Percentiles rank a stretch among this genome's conserved stretches.
phyloP scores from a whole-genome alignment of 2,329 filamentous ascomycete genomes.

The Tolypocladium paradoxum region DNA sequence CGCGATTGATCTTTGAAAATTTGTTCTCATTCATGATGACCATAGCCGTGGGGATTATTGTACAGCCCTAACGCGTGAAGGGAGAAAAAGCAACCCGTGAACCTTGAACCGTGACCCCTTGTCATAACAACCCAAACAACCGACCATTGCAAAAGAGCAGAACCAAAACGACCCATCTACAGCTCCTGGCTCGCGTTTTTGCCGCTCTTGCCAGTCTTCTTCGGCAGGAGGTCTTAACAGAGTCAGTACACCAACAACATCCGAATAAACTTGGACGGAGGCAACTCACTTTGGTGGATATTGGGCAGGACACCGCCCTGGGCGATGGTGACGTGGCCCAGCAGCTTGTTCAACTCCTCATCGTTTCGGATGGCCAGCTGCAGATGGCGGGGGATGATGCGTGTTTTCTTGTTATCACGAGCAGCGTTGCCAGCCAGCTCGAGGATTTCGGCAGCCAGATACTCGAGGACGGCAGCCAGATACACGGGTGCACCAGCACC shows the following conservation, averaged over 20 bases:
- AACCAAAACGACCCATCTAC: constrained; percentile 46
- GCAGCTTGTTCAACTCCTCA: constrained; percentile 98
- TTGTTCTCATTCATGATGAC: constrained; percentile 44
- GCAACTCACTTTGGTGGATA: constrained; percentile 83
- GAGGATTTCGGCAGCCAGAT: constrained; percentile 96
- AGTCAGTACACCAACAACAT: constrained; percentile 24
- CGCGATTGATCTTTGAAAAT: neutral
- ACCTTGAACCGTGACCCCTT: constrained; percentile 71
- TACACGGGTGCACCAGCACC: constrained; percentile 97
- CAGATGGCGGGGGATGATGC: constrained; percentile 98
- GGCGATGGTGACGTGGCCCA: constrained; percentile 92
- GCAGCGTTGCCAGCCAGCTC: constrained; percentile 98
- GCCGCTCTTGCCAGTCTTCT: constrained; percentile 95
- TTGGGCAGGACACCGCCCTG: constrained; percentile 95
- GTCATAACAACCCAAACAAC: constrained; percentile 70
- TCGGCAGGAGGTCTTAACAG: constrained; percentile 78
- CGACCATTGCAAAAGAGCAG: constrained; percentile 44
- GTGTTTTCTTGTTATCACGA: constrained; percentile 99
- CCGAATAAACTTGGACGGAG: neutral
- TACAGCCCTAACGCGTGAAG: constrained; percentile 52
- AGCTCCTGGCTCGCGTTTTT: constrained; percentile 93
- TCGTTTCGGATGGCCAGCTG: constrained; percentile 99
- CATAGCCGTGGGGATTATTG: constrained; percentile 61
- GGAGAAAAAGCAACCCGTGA: constrained; percentile 42
- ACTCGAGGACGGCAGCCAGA: constrained; percentile 94